Conservation (phyloP, 768 basidiomycete genomes). For the Phlebiopsis gigantea region DNA sequence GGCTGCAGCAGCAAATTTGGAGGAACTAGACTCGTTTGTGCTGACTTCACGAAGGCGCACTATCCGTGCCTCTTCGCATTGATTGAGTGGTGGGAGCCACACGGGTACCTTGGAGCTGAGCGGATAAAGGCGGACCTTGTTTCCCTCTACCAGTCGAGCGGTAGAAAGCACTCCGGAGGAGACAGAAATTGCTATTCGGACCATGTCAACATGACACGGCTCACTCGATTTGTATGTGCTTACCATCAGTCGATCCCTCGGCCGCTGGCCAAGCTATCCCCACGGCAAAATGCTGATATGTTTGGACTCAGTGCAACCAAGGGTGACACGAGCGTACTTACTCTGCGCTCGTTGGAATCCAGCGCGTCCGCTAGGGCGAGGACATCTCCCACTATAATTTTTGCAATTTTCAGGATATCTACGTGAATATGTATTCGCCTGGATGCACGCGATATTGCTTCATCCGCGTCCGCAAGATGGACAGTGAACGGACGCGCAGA, state of each 20-base stretch:
- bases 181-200: not conserved
- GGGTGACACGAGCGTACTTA: constrained; percentile 20
- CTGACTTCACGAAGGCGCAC: constrained; percentile 49
- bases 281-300: constrained; percentile 51
- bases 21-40: not conserved
- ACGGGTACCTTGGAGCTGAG: constrained; percentile 29
- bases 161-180: constrained; percentile 50
- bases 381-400: constrained; percentile 65
- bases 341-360: constrained; percentile 28
- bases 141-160: constrained; percentile 46
- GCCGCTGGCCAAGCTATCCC: constrained; percentile 75
- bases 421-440: constrained; percentile 61
- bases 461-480: constrained; percentile 18
- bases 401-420: constrained; percentile 54
- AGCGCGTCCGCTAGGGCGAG: constrained; percentile 46
- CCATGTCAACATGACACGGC: not conserved
- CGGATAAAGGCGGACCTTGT: constrained; percentile 43
- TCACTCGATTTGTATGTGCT: constrained; percentile 24
- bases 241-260: constrained; percentile 55
- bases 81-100: constrained; percentile 46
- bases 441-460: constrained; percentile 40
- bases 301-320: constrained; percentile 9
- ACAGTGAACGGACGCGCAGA: constrained; percentile 24
- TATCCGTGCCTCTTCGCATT: constrained; percentile 44
- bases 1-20: constrained; percentile 10